These are phyloP conservation scores for Fusarium sp. DNA, from an alignment of 2,329 filamentous ascomycete species.

Conservation along the genomic window DNA sequence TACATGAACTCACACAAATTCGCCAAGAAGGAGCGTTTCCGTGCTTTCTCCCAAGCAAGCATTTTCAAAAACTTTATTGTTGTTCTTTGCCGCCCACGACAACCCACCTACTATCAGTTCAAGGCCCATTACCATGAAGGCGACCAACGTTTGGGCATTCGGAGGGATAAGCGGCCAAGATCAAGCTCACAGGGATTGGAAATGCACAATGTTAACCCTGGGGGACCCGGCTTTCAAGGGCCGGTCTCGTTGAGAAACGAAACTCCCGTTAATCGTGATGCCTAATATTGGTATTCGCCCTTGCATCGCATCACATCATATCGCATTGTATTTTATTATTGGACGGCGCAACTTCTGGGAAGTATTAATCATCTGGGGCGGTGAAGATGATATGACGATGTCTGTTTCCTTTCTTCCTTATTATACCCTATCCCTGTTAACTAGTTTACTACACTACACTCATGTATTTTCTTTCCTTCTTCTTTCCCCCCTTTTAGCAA, in stretches of 20 bases:
- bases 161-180: conserved; percentile 53
- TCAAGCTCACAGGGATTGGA: conserved; percentile 78
- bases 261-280: conserved; percentile 36
- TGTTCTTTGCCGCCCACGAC: conserved; percentile 84
- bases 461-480: conserved; percentile 26
- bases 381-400: conserved; percentile 39
- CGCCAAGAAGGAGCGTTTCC: conserved; percentile 87
- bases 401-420: conserved; percentile 37
- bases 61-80: conserved; percentile 81
- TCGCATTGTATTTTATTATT: conserved; percentile 10
- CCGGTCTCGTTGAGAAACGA: conserved; percentile 60
- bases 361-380: conserved; percentile 38
- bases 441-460: conserved; percentile 27
- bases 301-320: conserved; percentile 1
- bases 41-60: conserved; percentile 86
- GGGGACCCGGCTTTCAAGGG: conserved; percentile 64
- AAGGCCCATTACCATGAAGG: conserved; percentile 81
- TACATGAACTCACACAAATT: conserved; percentile 98
- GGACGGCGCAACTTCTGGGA: conserved; percentile 43
- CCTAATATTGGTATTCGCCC: conserved; percentile 7
- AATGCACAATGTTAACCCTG: conserved; percentile 73
- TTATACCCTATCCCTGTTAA: conserved; percentile 39
- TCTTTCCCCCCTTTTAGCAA: not conserved
- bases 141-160: conserved; percentile 82
- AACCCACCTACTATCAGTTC: conserved; percentile 90